Conservation (phyloP, 345 rosid genomes). For the Linum usitatissimum region DNA sequence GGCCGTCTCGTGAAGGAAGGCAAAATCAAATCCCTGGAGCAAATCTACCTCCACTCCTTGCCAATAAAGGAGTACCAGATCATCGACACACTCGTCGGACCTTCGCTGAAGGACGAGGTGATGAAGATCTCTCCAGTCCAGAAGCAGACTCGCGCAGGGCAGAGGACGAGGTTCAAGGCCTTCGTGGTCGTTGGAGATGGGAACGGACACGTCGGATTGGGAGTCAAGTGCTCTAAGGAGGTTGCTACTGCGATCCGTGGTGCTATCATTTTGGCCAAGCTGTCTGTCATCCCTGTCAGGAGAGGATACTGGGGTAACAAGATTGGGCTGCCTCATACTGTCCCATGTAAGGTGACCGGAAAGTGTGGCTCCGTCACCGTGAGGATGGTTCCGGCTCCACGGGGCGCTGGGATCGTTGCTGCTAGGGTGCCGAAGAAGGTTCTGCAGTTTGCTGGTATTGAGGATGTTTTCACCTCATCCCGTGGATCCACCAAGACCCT, state of each 20-base stretch:
- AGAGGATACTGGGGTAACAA: constrained; percentile 80
- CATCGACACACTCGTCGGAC: constrained; percentile 58
- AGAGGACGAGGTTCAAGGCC: constrained; percentile 43
- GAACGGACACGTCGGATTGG: neutral
- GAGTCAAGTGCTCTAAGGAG: constrained; percentile 50
- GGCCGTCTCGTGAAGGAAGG: constrained; percentile 63
- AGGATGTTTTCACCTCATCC: constrained; percentile 78
- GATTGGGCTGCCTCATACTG: constrained; percentile 63
- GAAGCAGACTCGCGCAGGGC: constrained; percentile 24
- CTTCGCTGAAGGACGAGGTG: constrained; percentile 72
- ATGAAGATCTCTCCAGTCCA: constrained; percentile 57
- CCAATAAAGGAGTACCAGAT: constrained; percentile 91
- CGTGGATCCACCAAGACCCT: constrained; percentile 75
- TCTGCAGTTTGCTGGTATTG: constrained; percentile 71
- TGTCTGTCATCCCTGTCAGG: constrained; percentile 58
- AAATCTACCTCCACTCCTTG: constrained; percentile 71
- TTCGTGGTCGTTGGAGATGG: neutral
- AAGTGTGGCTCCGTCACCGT: constrained; percentile 66
- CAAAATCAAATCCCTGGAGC: constrained; percentile 44
- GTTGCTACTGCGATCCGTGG: constrained; percentile 3
- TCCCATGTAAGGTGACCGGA: constrained; percentile 65
- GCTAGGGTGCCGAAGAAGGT: constrained; percentile 88
- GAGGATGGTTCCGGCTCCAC: constrained; percentile 73
- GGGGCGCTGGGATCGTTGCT: constrained; percentile 78
- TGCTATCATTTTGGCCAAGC: constrained; percentile 35